phyloP scores from a whole-genome alignment of 129 eudicot genomes.

The Artemisia annua region DNA sequence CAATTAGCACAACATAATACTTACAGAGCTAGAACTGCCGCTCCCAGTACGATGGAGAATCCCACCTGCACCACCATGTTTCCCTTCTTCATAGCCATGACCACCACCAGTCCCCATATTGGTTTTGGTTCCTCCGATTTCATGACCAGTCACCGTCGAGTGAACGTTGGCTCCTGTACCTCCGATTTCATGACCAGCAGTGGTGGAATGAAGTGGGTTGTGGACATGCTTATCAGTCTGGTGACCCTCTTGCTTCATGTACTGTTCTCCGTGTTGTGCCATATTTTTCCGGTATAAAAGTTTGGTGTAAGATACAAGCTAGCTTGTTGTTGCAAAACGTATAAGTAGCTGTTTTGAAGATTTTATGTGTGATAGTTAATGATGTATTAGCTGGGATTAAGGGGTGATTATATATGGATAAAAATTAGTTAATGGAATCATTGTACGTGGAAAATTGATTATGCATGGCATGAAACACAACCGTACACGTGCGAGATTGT shows the following conservation, averaged over 20 bases:
- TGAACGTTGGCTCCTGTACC: not conserved
- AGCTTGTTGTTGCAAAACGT: not conserved
- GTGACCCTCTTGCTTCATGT: slow-evolving; percentile 22
- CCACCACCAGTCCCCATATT: slow-evolving; percentile 1
- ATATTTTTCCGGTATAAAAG: not conserved
- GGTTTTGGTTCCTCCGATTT: slow-evolving; percentile 1
- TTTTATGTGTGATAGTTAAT: slow-evolving; percentile 15
- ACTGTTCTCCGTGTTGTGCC: slow-evolving; percentile 36
- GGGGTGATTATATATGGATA: slow-evolving; percentile 19
- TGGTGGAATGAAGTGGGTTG: slow-evolving; percentile 31
- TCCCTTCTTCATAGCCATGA: slow-evolving; percentile 25
- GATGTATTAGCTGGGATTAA: slow-evolving; percentile 20
- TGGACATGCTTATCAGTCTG: slow-evolving; percentile 5
- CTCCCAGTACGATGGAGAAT: slow-evolving; percentile 65
- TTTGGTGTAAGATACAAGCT: not conserved
- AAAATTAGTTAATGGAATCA: not conserved
- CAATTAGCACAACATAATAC: not conserved
- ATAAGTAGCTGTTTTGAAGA: not conserved
- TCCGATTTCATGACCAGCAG: slow-evolving; percentile 17
- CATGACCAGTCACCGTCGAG: not conserved
- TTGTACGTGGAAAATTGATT: slow-evolving; percentile 23
- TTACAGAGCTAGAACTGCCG: slow-evolving; percentile 64
- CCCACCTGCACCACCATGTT: slow-evolving; percentile 28
- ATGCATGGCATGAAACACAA: slow-evolving; percentile 30
- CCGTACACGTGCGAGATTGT: slow-evolving; percentile 30